Base-by-base conservation (phyloP, 2,329 filamentous ascomycete species). In the Cladosporium cucumerinum region DNA sequence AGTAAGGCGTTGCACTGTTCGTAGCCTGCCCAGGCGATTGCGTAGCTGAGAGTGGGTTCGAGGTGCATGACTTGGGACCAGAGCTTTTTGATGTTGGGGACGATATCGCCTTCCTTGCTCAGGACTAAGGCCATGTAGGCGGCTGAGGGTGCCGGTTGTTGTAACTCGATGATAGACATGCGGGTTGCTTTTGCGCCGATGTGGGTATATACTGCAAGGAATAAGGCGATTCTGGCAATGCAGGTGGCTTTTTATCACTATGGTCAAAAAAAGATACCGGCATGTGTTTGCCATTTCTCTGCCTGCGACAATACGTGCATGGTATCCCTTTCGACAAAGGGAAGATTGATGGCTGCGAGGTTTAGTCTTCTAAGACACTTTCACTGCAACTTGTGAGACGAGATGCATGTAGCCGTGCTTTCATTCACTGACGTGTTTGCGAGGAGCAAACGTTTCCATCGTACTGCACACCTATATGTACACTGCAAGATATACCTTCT, bases 21-120 rank as follows among this genome's bases (percentile, higher is more conserved):
- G 11, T 62, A 62, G 6, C 60, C 60, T 23, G 60, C 34, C 16
- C 34, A 62, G 12, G 60, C 60, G 8, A 62, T 46, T 4, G 60
- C 49, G 32, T 46, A 62, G 60, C 34, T 62, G 32, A 62, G 49
- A 1, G 60, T 55, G 1, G 60, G 60, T 26, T 54, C 60, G 23
- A 62, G 30, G 36, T 62, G 23, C 11, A 55, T 25, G 32, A 62
- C 34, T 46, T 26, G n/a, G 25, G 60, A 30, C 23, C 49, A 51
- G 25, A 62, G 25, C 16, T 30, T 36, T 54, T 54, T 43, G 25
- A 43, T 43, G 49, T 62, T 30, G 5, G 32, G 7, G 25, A 28
- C 49, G 49, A 32, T 8, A 5, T 18, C 60, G 32, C 49, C 60
- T 62, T 54, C 23, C 2, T n/a, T 23, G 49, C 60, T 62, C 7